Evolutionary conservation across 768 basidiomycete species (phyloP).

Genomic region (Mycena amicta): DNA sequence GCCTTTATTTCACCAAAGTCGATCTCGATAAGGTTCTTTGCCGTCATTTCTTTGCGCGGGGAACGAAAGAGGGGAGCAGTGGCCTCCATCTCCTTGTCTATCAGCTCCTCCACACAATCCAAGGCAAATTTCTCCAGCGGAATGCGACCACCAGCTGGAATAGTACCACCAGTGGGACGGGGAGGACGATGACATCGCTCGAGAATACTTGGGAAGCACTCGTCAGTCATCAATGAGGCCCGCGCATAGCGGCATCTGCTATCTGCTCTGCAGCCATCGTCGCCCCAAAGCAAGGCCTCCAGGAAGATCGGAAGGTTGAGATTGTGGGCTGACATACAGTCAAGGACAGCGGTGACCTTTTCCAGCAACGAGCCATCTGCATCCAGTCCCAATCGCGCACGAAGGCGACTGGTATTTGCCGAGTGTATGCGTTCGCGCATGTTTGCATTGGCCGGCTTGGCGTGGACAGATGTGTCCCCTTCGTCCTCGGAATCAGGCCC

Average conservation of each 20-base stretch:
- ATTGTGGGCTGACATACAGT: not conserved
- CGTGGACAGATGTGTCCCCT: not conserved
- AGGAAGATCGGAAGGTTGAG: constrained; percentile 10
- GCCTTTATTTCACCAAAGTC: constrained; percentile 14
- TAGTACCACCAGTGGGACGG: not conserved
- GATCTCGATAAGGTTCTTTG: constrained; percentile 13
- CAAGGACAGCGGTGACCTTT: not conserved
- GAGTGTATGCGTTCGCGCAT: not conserved
- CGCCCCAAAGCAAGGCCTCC: constrained; percentile 23
- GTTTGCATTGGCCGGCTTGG: not conserved
- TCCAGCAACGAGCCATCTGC: not conserved
- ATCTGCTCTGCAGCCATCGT: constrained; percentile 17
- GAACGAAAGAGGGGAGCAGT: constrained; percentile 10
- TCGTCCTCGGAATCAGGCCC: not conserved
- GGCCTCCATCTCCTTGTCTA: constrained; percentile 20
- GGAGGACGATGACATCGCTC: not conserved
- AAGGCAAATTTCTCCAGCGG: constrained; percentile 15
- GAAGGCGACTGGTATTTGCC: not conserved
- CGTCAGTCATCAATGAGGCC: constrained; percentile 3
- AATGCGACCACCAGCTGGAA: constrained; percentile 1
- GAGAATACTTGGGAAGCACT: not conserved
- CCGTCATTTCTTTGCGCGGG: constrained; percentile 17
- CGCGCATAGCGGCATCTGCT: constrained; percentile 9
- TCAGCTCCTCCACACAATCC: not conserved
- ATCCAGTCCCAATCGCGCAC: not conserved